A percentile compares a stretch with the other conserved stretches of the same genome.
Evolutionary conservation across 208 protist genomes (phyloP).

Genomic region (Acanthamoeba lenticulata): DNA sequence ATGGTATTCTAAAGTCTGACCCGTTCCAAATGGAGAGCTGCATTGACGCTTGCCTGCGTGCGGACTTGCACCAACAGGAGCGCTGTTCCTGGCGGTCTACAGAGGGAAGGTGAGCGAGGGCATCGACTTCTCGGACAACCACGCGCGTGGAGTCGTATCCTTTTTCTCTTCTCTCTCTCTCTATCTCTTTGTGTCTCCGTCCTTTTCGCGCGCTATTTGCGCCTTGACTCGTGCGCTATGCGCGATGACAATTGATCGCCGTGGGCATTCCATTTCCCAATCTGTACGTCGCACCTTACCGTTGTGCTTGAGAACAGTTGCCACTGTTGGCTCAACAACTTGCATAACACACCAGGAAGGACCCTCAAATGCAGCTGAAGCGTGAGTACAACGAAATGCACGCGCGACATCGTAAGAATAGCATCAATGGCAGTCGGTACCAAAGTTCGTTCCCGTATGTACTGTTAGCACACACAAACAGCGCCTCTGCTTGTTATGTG

Average conservation of each 20-base stretch:
- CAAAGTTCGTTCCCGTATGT: not conserved
- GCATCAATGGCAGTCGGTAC: constrained; percentile 55
- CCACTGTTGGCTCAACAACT: too few species aligned
- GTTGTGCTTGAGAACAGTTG: not conserved
- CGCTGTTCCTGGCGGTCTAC: constrained; percentile 95
- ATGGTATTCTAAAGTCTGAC: too few species aligned
- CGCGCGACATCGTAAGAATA: not conserved
- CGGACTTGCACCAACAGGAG: constrained; percentile 78
- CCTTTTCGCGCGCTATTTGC: not conserved
- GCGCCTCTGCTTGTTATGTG: not conserved
- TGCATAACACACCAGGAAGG: constrained; percentile 2
- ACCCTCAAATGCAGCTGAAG: constrained; percentile 60
- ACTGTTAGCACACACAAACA: too few species aligned
- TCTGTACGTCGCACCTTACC: not conserved
- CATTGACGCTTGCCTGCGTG: too few species aligned
- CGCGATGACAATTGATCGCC: constrained; percentile 26
- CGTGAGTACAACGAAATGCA: constrained; percentile 64
- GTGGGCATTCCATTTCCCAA: constrained; percentile 77
- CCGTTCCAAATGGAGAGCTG: too few species aligned
- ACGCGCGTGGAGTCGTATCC: constrained; percentile 91
- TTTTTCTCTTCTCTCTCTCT: constrained; percentile 6
- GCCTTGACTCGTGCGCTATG: not conserved
- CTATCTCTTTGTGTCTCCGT: not conserved
- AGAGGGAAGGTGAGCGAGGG: constrained; percentile 96
- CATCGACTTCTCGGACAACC: constrained; percentile 94